Evolutionary conservation across 208 protist genomes (phyloP), one percentile per base, ranked within the genome.

Genomic region (Trypanosomatidae sp.): DNA sequence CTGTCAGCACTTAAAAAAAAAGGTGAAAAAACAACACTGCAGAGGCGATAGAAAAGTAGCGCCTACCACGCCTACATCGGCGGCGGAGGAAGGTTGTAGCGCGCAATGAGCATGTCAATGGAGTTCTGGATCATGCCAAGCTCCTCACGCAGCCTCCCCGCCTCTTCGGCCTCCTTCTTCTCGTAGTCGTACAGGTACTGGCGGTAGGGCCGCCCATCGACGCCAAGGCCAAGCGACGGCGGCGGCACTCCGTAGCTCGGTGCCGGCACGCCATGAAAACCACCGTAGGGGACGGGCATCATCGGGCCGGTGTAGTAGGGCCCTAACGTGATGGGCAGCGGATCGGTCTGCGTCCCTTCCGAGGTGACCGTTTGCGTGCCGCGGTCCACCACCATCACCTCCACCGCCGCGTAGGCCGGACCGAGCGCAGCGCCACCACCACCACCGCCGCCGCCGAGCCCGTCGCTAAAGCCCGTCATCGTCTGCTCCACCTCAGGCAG

Each of bases 301-400:
- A 68, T 76, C 19, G 70, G 55, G 17, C 69, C 66, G 1, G 67
- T 50, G 36, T 74, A 74, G 60, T 65, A 74, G 15, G 71, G 46
- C 9, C 72, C 80, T n/a, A 56, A 47, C 22, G 46, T 44, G 53
- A 69, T 81, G 3, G 83, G 80, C 69, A 80, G 47, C 22, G 89
- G 82, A 22, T 96, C 91, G 19, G 91, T 96, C 70, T 96, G 91
- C 62, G 82, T 88, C 1, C 80, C 79, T 3, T 85, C 78, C 19
- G 88, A 92, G 7, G 77, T 84, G 9, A 88, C 82, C 1, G 91
- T 96, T 69, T 96, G 91, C 13, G 91, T 96, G 4, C 91, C 91
- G 39, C 91, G 85, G 75, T 96, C 91, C 6, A 92, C 86, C 33
- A 95, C 84, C 87, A 90, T 91, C 25, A 95, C 86, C 50, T 95